These are phyloP conservation scores for Bryoerythrophyllum caledonicum DNA, from an alignment of 225 moss, liverwort and hornwort genomes.

Conservation along the genomic window DNA sequence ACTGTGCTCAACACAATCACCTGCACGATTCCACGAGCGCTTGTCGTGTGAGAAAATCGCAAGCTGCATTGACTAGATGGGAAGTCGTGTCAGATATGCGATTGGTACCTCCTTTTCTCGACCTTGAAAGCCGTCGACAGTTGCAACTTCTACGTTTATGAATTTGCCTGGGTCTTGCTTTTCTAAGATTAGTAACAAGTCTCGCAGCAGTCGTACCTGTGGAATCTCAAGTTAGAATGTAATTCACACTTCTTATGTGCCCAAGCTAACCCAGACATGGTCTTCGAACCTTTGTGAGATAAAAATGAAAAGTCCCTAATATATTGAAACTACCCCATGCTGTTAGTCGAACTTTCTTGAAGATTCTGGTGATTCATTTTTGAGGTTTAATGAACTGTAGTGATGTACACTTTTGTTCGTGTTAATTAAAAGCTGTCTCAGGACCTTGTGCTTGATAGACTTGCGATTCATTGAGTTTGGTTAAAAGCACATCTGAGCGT, in stretches of 20 bases:
- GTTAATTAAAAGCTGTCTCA: not conserved
- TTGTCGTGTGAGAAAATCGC: not conserved
- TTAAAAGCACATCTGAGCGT: not conserved
- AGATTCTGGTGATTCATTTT: too few species aligned
- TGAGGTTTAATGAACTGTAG: too few species aligned
- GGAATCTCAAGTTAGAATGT: constrained; percentile 20
- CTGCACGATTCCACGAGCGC: constrained; percentile 33
- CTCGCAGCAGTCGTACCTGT: constrained; percentile 79
- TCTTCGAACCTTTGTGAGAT: too few species aligned
- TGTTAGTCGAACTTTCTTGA: too few species aligned
- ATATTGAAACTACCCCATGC: too few species aligned
- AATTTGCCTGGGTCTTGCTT: constrained; percentile 50
- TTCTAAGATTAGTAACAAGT: constrained; percentile 55
- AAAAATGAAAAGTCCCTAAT: too few species aligned
- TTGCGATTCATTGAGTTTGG: not conserved
- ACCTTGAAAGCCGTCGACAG: constrained; percentile 95
- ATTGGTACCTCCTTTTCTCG: constrained; percentile 91
- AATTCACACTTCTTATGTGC: too few species aligned
- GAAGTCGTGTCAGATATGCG: not conserved
- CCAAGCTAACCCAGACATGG: too few species aligned
- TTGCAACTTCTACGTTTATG: constrained; percentile 76
- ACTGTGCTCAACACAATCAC: constrained; percentile 90
- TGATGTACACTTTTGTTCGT: too few species aligned
- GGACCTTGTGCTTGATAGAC: not conserved
- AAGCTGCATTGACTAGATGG: not conserved